Evolutionary conservation across 176 grass and related monocot genomes (phyloP).

Genomic region (Avena sativa): DNA sequence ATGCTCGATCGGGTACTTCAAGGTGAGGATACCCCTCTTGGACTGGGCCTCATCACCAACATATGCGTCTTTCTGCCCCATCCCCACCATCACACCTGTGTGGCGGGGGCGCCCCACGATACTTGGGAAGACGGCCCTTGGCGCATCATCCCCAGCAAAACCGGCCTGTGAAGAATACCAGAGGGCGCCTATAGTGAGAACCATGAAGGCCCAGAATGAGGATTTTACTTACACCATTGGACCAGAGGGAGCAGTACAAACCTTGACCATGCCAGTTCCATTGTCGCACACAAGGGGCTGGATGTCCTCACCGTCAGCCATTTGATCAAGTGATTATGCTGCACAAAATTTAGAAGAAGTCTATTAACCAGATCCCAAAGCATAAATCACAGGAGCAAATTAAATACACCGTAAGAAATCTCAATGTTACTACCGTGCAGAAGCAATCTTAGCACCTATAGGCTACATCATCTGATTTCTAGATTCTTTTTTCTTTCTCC

Average conservation of each 20-base stretch:
- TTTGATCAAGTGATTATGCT: constrained; percentile 28
- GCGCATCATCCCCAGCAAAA: constrained; percentile 58
- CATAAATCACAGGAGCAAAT: neutral
- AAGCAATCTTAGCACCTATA: neutral
- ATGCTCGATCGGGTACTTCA: constrained; percentile 58
- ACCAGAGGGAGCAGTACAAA: neutral
- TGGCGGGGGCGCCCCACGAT: constrained; percentile 50
- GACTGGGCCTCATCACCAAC: constrained; percentile 55
- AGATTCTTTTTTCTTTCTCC: neutral
- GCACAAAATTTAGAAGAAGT: constrained; percentile 9
- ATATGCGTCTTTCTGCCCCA: constrained; percentile 58
- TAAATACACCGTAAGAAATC: neutral
- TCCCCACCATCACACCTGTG: constrained; percentile 58
- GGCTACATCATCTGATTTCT: no score
- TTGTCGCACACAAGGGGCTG: constrained; percentile 63
- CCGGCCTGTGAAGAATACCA: constrained; percentile 32
- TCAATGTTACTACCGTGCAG: constrained; percentile 3
- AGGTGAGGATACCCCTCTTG: constrained; percentile 55
- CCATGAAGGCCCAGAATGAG: neutral
- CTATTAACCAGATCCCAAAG: neutral
- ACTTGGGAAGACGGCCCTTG: constrained; percentile 59
- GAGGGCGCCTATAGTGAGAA: neutral
- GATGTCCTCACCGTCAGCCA: constrained; percentile 65
- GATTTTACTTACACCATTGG: neutral
- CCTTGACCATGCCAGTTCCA: constrained; percentile 68